Conservation (phyloP, 2,329 filamentous ascomycete species). For the Eurotiales sp. region DNA sequence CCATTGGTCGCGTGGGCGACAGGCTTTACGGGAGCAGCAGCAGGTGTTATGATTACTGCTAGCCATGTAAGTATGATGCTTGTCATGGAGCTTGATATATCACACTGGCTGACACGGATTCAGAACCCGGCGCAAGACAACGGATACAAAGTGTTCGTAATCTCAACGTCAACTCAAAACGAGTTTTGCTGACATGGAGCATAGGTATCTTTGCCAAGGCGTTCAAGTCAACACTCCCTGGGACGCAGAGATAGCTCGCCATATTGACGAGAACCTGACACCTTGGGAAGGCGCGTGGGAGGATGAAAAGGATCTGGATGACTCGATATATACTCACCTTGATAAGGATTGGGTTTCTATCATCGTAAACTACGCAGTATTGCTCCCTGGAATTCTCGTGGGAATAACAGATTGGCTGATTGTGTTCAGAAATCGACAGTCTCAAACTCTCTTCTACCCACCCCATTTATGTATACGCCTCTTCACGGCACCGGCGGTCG, state of each 20-base stretch:
- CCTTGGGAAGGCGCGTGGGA: conserved; percentile 46
- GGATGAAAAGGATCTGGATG: conserved; percentile 33
- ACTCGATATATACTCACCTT: conserved; percentile 33
- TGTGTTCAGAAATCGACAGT: conserved; percentile 28
- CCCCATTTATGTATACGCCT: conserved; percentile 41
- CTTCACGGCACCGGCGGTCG: conserved; percentile 39
- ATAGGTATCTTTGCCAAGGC: conserved; percentile 58
- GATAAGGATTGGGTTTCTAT: conserved; percentile 26
- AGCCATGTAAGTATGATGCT: conserved; percentile 51
- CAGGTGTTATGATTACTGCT: conserved; percentile 64
- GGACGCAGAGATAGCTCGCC: conserved; percentile 55
- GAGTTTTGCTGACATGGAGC: conserved; percentile 19
- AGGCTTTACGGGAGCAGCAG: conserved; percentile 49
- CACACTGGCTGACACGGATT: conserved; percentile 48
- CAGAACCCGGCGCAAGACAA: conserved; percentile 21
- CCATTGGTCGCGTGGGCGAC: conserved; percentile 62
- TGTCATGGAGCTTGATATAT: no score
- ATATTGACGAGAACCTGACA: conserved; percentile 54
- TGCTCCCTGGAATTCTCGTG: neutral
- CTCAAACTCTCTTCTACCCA: conserved; percentile 23
- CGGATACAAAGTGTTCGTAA: conserved; percentile 57
- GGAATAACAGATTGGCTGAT: neutral
- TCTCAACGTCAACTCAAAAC: neutral
- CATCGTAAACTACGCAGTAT: conserved; percentile 5
- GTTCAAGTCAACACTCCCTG: conserved; percentile 64